phyloP scores from a whole-genome alignment of 1,139 yeast genomes.

The Pichia sp. region DNA sequence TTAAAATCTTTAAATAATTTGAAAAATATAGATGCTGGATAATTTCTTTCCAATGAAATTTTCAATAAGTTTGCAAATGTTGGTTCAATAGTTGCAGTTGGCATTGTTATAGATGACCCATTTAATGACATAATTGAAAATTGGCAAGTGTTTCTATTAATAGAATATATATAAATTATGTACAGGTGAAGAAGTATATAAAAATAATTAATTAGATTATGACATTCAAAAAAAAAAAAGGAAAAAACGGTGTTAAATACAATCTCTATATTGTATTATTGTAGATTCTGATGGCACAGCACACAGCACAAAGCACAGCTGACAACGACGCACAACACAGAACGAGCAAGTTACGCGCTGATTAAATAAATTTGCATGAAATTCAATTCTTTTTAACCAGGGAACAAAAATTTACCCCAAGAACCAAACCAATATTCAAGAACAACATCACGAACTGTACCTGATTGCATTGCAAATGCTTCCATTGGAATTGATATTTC shows the following conservation, averaged over 20 bases:
- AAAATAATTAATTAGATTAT: slow-evolving; percentile 10
- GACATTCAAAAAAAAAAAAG: too few species aligned
- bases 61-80: slow-evolving; percentile 21
- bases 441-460: slow-evolving; percentile 28
- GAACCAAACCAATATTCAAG: slow-evolving; percentile 29
- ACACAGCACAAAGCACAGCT: too few species aligned
- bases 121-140: neutral
- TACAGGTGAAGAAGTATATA: neutral
- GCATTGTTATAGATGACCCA: slow-evolving; percentile 15
- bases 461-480: slow-evolving; percentile 20
- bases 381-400: slow-evolving; percentile 22
- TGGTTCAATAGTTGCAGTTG: slow-evolving; percentile 18
- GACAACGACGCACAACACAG: too few species aligned
- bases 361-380: too few species aligned
- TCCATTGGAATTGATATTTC: slow-evolving; percentile 28
- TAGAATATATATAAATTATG: neutral
- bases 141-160: too few species aligned
- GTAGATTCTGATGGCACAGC: too few species aligned
- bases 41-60: slow-evolving; percentile 19
- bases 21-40: slow-evolving; percentile 23
- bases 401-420: slow-evolving; percentile 30
- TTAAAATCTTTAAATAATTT: slow-evolving; percentile 26
- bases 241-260: too few species aligned
- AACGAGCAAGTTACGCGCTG: too few species aligned
- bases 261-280: too few species aligned